Percentiles rank a stretch among this genome's conserved stretches.
Conservation (phyloP, 352 stramenopile genomes). For the Globisporangium echinulatum region DNA sequence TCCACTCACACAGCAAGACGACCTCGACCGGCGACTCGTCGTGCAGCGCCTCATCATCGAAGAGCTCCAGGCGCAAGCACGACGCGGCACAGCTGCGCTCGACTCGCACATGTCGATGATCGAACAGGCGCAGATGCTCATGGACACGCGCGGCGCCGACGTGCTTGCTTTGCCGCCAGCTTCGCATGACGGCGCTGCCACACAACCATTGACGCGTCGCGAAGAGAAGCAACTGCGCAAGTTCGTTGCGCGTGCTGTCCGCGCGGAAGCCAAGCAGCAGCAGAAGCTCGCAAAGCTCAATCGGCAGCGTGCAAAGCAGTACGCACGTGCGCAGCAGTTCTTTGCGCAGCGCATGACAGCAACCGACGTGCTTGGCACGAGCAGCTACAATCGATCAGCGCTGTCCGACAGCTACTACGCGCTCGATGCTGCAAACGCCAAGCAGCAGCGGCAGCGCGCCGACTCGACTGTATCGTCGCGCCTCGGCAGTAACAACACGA, state of each 20-base stretch:
- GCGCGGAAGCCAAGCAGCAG: slow-evolving; percentile 27
- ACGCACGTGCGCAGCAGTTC: slow-evolving; percentile 13
- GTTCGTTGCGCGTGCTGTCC: slow-evolving; percentile 18
- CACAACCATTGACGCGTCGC: slow-evolving; percentile 12
- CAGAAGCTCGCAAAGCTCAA: slow-evolving; percentile 24
- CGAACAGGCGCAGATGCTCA: slow-evolving; percentile 9
- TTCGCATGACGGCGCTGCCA: no score
- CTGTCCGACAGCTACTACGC: slow-evolving; percentile 11
- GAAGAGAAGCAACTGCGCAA: slow-evolving; percentile 30
- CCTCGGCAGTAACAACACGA: neutral
- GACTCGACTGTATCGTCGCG: slow-evolving; percentile 1
- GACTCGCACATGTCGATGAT: slow-evolving; percentile 8
- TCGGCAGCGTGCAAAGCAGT: slow-evolving; percentile 11
- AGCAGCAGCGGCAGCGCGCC: slow-evolving; percentile 4
- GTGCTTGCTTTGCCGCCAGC: no score
- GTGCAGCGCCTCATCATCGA: slow-evolving; percentile 13
- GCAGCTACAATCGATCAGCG: neutral
- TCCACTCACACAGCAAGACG: neutral
- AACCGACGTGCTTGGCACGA: slow-evolving; percentile 2
- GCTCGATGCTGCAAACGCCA: slow-evolving; percentile 3
- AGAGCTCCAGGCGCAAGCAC: slow-evolving; percentile 8
- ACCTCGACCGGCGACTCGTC: slow-evolving; percentile 5
- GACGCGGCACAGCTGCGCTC: neutral
- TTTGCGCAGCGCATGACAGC: slow-evolving; percentile 6
- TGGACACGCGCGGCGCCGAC: slow-evolving; percentile 10